Conservation (phyloP, 176 grass and related monocot genomes). For the Triticum dicoccoides region DNA sequence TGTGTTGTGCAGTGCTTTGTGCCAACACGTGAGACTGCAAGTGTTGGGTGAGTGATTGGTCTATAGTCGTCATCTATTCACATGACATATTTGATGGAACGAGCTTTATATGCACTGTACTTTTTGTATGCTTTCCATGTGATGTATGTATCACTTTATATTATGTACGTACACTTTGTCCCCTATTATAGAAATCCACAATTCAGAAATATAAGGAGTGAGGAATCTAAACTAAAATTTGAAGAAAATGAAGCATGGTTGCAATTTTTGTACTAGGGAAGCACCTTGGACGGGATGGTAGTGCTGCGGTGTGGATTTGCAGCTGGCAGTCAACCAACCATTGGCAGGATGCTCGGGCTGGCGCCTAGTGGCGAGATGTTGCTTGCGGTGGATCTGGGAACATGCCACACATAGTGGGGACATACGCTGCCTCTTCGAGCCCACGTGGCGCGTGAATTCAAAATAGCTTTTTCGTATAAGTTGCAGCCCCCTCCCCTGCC, state of each 20-base stretch:
- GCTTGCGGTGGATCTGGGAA: not conserved
- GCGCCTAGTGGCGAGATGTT: not conserved
- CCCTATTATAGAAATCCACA: not conserved
- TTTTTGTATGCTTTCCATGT: not conserved
- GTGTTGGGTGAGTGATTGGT: not conserved
- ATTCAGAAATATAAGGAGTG: not conserved
- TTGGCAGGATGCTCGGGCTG: not conserved
- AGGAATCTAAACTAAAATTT: not conserved
- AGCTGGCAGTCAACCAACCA: not conserved
- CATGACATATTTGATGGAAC: not conserved
- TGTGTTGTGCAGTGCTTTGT: not conserved
- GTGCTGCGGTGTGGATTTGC: not conserved
- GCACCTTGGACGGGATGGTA: not conserved
- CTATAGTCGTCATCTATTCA: not conserved
- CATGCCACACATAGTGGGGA: not conserved
- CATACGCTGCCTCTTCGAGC: not conserved
- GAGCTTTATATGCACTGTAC: not conserved
- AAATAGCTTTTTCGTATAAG: not conserved
- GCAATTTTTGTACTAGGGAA: too few relatives aligned
- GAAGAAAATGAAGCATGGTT: not conserved
- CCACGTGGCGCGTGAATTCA: not conserved
- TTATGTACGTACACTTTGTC: not conserved
- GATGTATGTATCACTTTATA: not conserved
- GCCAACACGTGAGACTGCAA: not conserved
- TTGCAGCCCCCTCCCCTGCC: not conserved